Percentiles rank a stretch among this genome's conserved stretches.
Conservation (phyloP, 1,284 basidiomycete genomes). For the Ganoderma resinaceum region DNA sequence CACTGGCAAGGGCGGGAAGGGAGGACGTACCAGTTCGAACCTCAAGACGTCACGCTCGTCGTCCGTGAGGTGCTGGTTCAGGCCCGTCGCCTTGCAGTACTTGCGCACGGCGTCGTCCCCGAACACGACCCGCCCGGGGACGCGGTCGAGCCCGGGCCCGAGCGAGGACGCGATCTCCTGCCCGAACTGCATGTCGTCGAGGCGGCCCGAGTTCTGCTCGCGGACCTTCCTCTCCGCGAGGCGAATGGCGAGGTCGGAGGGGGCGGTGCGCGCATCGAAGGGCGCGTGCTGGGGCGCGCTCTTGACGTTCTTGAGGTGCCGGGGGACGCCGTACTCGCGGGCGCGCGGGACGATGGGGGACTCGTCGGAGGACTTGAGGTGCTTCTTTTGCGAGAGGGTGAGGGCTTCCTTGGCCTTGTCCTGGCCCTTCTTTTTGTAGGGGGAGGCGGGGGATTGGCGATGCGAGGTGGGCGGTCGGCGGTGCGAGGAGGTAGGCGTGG, state of each 20-base stretch:
- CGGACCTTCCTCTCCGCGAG: background rate
- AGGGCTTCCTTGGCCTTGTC: background rate
- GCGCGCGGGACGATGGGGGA: constrained; percentile 5
- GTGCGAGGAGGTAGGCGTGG: background rate
- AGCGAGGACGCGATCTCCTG: background rate
- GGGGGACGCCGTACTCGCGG: constrained; percentile 7
- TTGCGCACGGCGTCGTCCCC: constrained; percentile 13
- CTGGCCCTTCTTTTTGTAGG: background rate
- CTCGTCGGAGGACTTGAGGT: background rate
- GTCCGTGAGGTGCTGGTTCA: background rate
- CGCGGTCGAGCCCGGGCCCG: background rate
- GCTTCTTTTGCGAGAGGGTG: background rate
- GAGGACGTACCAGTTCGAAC: constrained; percentile 3
- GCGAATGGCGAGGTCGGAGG: background rate
- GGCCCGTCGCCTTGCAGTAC: constrained; percentile 1
- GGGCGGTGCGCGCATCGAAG: background rate
- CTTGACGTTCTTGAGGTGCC: constrained; percentile 11
- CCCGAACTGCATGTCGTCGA: constrained; percentile 8
- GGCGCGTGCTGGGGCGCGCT: constrained; percentile 2
- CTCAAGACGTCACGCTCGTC: constrained; percentile 10
- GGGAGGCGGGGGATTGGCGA: background rate
- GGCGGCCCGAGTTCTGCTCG: background rate
- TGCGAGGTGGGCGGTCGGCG: background rate
- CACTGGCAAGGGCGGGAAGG: background rate
- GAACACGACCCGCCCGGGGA: constrained; percentile 9